Base-by-base conservation (phyloP, 2,329 filamentous ascomycete species). In the Penicillium sp. region DNA sequence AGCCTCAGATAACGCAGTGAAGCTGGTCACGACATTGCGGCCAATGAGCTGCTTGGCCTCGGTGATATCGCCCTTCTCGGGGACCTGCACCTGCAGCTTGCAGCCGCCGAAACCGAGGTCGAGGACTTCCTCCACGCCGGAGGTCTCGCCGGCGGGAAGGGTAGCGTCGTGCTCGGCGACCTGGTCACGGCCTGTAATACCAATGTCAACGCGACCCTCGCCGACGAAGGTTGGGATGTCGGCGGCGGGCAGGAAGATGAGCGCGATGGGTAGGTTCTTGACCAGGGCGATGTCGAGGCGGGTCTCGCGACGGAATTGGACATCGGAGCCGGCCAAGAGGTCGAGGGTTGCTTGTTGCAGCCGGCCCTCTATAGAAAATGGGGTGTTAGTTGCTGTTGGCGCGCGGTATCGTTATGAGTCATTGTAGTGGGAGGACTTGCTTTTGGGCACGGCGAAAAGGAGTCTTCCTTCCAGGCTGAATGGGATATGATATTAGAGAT, bases 151-250 rank as follows among this genome's bases (percentile, higher is more conserved):
- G 2, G 57, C 44, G 1, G 63, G 44, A 1, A 74, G 57, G 40
- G 69, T 56, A 36, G 85, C 84, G 71, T 90, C 87, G 72, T 96
- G 87, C 72, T 97, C 91, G 51, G 85, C 84, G 40, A 97, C 89
- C 64, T 95, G 89, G 67, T 98, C 93, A 62, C 82, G 81, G 41
- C 93, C 93, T 0, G 93, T 97, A 66, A 98, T 98, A 53, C 93
- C 93, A 13, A 98, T 77, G 65, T 95, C 90, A 39, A 95, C 89
- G 52, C 85, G 85, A 48, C 93, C 93, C 72, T 97, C 90, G 47
- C 91, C 91, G 39, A 98, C 90, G 65, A 97, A 97, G 31, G 89
- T 95, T 4, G 93, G 93, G 65, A 98, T 98, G 68, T 98, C 93
- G 57, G 89, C 90, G 29, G 91, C 93, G 24, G 93, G 93, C 22